Evolutionary conservation across 2,329 filamentous ascomycete species (phyloP).

Genomic region (Trichoderma pleuroti): DNA sequence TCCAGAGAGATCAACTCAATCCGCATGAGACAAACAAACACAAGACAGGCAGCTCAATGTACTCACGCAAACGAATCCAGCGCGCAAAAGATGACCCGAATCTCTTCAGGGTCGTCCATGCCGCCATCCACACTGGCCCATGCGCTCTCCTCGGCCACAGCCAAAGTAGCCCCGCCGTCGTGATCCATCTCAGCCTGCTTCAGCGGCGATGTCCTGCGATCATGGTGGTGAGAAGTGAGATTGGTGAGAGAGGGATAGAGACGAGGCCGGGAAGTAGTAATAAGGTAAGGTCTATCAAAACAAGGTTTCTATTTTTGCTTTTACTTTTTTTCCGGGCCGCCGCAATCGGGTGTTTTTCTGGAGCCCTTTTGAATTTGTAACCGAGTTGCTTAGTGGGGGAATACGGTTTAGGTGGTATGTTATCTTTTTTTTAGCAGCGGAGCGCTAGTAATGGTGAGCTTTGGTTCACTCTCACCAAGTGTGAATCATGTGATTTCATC

Average conservation of each 20-base stretch:
- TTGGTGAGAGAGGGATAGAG: neutral
- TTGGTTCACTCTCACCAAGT: neutral
- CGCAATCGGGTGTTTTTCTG: slow-evolving; percentile 9
- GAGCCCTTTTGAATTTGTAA: slow-evolving; percentile 7
- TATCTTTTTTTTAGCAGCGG: neutral
- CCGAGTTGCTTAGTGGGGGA: slow-evolving; percentile 6
- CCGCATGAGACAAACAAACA: neutral
- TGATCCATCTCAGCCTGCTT: slow-evolving; percentile 19
- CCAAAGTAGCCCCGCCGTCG: slow-evolving; percentile 10
- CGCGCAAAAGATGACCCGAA: slow-evolving; percentile 72
- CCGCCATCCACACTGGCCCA: slow-evolving; percentile 64
- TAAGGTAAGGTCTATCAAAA: neutral
- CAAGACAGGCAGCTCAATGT: neutral
- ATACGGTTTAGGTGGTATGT: neutral
- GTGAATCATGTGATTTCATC: slow-evolving; percentile 25
- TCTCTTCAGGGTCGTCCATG: slow-evolving; percentile 74
- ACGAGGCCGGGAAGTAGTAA: neutral
- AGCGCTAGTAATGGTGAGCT: slow-evolving; percentile 1
- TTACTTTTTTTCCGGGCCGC: slow-evolving; percentile 11
- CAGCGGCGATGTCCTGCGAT: slow-evolving; percentile 8
- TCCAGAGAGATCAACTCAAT: neutral
- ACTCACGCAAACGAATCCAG: slow-evolving; percentile 87
- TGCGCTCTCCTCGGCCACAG: slow-evolving; percentile 35
- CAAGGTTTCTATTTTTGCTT: neutral
- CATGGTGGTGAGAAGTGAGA: slow-evolving; percentile 7